Evolutionary conservation across 768 basidiomycete species (phyloP).

Genomic region (Phaeotremella fagi): DNA sequence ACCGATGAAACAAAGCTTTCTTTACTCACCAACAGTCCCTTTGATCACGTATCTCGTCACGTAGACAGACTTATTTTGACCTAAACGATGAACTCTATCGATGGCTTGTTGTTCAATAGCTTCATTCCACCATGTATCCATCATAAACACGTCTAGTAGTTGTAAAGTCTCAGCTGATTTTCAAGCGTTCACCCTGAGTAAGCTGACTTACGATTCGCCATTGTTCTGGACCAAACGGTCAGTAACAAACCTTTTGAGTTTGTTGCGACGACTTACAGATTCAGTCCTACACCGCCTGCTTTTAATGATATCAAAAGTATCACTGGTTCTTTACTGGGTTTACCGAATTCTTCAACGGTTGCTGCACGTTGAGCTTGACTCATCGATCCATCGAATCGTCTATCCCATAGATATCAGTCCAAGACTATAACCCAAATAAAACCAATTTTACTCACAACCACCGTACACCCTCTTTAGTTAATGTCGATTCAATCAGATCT

Average conservation of each 20-base stretch:
- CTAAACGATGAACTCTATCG: conserved; percentile 45
- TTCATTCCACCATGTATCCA: conserved; percentile 48
- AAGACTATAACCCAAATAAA: neutral
- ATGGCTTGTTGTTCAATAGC: conserved; percentile 48
- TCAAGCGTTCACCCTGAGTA: no score
- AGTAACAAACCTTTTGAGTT: no score
- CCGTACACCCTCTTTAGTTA: conserved; percentile 39
- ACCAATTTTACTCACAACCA: conserved; percentile 34
- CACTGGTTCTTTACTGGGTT: conserved; percentile 64
- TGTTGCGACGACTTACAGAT: conserved; percentile 63
- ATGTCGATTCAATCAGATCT: conserved; percentile 44
- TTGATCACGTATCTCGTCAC: conserved; percentile 48
- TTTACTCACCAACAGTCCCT: conserved; percentile 39
- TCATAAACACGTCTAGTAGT: conserved; percentile 42
- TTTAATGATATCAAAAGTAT: conserved; percentile 51
- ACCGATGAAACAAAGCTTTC: no score
- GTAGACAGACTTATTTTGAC: conserved; percentile 46
- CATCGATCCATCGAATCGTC: conserved; percentile 88
- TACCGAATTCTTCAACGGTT: conserved; percentile 72
- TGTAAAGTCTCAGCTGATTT: no score
- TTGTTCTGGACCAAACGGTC: conserved; percentile 19
- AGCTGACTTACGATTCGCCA: conserved; percentile 38
- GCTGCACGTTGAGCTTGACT: conserved; percentile 71
- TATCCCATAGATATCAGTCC: conserved; percentile 1
- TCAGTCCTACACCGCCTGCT: conserved; percentile 87